phyloP scores from a whole-genome alignment of 2,329 filamentous ascomycete genomes.

The Diplodia sapinea region DNA sequence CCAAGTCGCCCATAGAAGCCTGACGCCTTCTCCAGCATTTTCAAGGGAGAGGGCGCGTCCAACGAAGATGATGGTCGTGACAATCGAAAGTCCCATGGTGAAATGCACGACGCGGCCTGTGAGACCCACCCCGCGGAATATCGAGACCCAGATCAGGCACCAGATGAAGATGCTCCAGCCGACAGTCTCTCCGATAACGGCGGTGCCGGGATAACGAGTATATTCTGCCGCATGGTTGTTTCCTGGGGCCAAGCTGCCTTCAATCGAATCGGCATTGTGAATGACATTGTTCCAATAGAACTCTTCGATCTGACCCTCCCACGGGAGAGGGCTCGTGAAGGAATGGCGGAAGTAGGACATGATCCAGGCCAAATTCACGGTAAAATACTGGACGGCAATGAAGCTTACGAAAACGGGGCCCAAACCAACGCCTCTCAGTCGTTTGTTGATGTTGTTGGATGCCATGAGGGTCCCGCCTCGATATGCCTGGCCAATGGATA shows the following conservation, averaged over 20 bases:
- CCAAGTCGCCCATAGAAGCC: slow-evolving; percentile 57
- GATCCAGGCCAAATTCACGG: slow-evolving; percentile 63
- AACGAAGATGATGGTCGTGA: slow-evolving; percentile 63
- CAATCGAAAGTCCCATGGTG: slow-evolving; percentile 66
- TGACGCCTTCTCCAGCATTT: slow-evolving; percentile 60
- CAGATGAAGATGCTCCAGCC: slow-evolving; percentile 65
- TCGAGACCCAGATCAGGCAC: slow-evolving; percentile 65
- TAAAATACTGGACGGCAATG: slow-evolving; percentile 64
- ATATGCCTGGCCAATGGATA: slow-evolving; percentile 60
- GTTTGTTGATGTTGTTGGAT: slow-evolving; percentile 58
- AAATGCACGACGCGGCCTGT: slow-evolving; percentile 66
- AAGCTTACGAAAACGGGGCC: slow-evolving; percentile 60
- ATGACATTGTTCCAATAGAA: slow-evolving; percentile 59
- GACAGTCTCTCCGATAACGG: slow-evolving; percentile 61
- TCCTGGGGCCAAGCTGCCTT: slow-evolving; percentile 46
- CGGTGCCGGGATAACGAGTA: slow-evolving; percentile 55
- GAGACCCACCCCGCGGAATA: slow-evolving; percentile 64
- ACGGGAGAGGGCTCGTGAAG: slow-evolving; percentile 62
- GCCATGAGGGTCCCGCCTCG: slow-evolving; percentile 62
- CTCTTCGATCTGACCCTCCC: slow-evolving; percentile 57
- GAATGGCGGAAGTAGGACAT: slow-evolving; percentile 65
- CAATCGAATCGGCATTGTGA: slow-evolving; percentile 50
- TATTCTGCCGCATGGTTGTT: slow-evolving; percentile 52
- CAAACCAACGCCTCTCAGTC: slow-evolving; percentile 61
- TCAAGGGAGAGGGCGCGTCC: slow-evolving; percentile 60